Evolutionary conservation across 2,329 filamentous ascomycete species (phyloP).

Genomic region (Cordyceps militaris): DNA sequence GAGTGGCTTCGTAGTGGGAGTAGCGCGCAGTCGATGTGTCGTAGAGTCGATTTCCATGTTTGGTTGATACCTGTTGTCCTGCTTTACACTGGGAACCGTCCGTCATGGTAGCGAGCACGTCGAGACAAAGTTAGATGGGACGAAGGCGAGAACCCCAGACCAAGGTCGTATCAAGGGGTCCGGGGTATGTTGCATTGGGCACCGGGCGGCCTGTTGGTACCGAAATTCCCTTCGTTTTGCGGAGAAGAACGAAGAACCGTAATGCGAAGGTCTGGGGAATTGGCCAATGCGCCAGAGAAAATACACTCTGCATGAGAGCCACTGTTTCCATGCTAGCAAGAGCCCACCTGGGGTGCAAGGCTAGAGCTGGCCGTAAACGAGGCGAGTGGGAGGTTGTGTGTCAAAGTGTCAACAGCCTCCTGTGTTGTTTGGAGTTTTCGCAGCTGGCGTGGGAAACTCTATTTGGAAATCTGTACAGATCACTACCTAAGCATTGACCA

Average conservation of each 20-base stretch:
- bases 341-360: too few relatives aligned
- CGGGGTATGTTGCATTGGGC: constrained; percentile 5
- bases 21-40: too few relatives aligned
- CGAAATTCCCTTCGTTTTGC: constrained; percentile 1
- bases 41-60: too few relatives aligned
- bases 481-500: too few relatives aligned
- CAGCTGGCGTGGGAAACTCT: too few relatives aligned
- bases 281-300: neutral
- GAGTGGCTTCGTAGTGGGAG: too few relatives aligned
- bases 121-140: neutral
- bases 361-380: neutral
- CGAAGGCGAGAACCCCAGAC: neutral
- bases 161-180: neutral
- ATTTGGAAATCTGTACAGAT: too few relatives aligned
- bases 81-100: too few relatives aligned
- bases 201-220: neutral
- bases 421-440: neutral
- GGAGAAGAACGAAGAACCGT: neutral
- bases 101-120: neutral
- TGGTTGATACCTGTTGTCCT: too few relatives aligned
- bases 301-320: neutral
- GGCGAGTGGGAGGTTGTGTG: neutral
- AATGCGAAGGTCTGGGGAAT: neutral
- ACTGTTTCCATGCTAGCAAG: neutral
- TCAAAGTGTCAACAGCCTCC: neutral